phyloP scores from a whole-genome alignment of 2,329 filamentous ascomycete species.

The Monosporascus sp. region DNA sequence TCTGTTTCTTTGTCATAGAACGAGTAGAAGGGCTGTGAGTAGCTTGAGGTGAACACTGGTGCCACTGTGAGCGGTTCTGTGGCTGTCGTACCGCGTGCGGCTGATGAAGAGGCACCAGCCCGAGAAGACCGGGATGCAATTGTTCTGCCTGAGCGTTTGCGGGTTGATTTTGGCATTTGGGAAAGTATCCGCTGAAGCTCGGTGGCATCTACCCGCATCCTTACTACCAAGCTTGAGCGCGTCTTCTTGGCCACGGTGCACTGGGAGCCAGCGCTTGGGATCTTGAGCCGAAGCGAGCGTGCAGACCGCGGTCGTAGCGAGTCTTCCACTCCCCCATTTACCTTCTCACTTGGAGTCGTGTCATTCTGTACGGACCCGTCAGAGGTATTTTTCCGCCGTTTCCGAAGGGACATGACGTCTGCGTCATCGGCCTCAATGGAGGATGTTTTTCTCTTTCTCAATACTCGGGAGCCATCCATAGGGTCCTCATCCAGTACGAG shows the following conservation, averaged over 20 bases:
- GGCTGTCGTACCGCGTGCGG: conserved; percentile 19
- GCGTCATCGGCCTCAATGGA: conserved; percentile 59
- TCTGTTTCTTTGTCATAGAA: conserved; percentile 87
- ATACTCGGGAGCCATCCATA: conserved; percentile 68
- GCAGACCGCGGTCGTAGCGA: conserved; percentile 37
- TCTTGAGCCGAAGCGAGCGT: conserved; percentile 56
- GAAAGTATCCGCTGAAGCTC: conserved; percentile 58
- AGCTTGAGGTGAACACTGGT: conserved; percentile 53
- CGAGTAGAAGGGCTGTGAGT: conserved; percentile 77
- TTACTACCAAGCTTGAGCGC: conserved; percentile 46
- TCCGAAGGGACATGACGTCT: conserved; percentile 44
- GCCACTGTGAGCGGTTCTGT: conserved; percentile 44
- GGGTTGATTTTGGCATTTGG: conserved; percentile 52
- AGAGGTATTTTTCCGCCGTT: conserved; percentile 45
- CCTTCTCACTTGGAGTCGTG: conserved; percentile 30
- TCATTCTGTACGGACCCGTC: conserved; percentile 33
- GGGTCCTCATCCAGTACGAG: conserved; percentile 67
- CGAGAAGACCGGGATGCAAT: conserved; percentile 27
- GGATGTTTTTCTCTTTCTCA: conserved; percentile 81
- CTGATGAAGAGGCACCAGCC: conserved; percentile 19
- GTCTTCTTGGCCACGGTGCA: conserved; percentile 39
- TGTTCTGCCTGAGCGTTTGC: conserved; percentile 39
- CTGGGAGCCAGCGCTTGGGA: conserved; percentile 30
- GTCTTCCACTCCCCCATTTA: conserved; percentile 28
- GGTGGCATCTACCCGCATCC: conserved; percentile 51